Evolutionary conservation across 2,329 filamentous ascomycete genomes (phyloP), one percentile per base, ranked within the genome.

Genomic region (Fusarium poae): DNA sequence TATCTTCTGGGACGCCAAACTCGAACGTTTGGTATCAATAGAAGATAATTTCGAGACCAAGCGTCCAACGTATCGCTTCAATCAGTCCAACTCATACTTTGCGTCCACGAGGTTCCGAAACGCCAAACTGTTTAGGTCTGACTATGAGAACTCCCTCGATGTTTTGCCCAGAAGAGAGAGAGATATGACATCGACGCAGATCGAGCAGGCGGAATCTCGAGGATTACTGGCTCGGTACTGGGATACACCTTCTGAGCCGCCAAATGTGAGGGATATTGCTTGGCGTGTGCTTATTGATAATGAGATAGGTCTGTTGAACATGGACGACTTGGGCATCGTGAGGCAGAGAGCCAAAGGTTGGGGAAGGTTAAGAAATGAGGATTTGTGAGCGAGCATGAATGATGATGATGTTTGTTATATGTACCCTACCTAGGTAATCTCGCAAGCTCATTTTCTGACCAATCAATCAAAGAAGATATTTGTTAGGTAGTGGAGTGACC

Each of bases 1-100:
- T 9, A 46, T 65, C 4, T 65, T 65, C 29, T 65, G 62, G 62
- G 62, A 65, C 3, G 62, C 62, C 37, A 65, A 65, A 18, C 62
- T 65, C 0, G 62, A 65, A 12, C 9, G 32, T 3, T 27, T 65
- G 1, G 29, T 40, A 16, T 48, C 61, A 0, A 13, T 15, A 1
- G 61, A 55, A 10, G 61, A 65, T 1, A 20, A 65, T 18, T 65
- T 65, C 12, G 8, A 18, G 2, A 55, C 48, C 9, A 44, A 29
- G 4, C 62, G 61, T 11, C 62, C 62, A 0, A 50, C 37, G 5
- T 65, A 30, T 4, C 59, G 30, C 16, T 65, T 45, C 37, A 55
- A 65, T 10, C 37, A 6, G 3, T 65, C 61, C 3, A 65, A 65
- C 23, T 65, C 62, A 16, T 65, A 65, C 9, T 65, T 49, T 9